Evolutionary conservation across 345 rosid species (phyloP).

Genomic region (Salix purpurea): DNA sequence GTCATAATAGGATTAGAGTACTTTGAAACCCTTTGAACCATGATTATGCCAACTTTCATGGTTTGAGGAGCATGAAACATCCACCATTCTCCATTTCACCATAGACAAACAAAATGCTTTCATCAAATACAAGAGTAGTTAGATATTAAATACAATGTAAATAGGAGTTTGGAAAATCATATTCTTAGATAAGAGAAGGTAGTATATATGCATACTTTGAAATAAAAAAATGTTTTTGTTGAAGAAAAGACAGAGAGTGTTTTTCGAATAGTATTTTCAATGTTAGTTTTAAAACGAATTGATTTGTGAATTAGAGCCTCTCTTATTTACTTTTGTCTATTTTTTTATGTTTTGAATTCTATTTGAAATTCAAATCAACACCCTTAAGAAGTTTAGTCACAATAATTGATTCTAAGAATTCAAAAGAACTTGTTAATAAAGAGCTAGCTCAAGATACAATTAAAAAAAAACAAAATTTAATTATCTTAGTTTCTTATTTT

Average conservation of each 20-base stretch:
- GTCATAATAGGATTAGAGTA: conserved; percentile 95
- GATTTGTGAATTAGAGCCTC: no score
- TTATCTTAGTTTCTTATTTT: not conserved
- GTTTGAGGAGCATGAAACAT: conserved; percentile 99
- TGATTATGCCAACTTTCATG: conserved; percentile 86
- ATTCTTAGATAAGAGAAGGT: no score
- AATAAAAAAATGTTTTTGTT: no score
- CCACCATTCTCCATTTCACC: conserved; percentile 77
- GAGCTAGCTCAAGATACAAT: not conserved
- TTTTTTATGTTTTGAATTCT: no score
- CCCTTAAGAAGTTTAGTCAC: rapidly evolving
- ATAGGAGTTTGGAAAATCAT: not conserved
- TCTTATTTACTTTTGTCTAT: no score
- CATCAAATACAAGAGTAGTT: conserved; percentile 55
- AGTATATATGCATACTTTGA: no score
- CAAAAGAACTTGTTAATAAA: no score
- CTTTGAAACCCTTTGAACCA: conserved; percentile 81
- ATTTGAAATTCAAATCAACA: no score
- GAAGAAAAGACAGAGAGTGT: no score
- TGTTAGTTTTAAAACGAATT: no score
- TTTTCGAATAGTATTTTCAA: no score
- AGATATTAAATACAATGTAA: conserved; percentile 32
- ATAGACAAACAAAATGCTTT: conserved; percentile 44
- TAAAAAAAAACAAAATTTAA: not conserved
- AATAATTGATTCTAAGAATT: no score